Evolutionary conservation across 805 yeast genomes (phyloP), one percentile per base, ranked within the genome.

Genomic region (Candida arabinofermentans): DNA sequence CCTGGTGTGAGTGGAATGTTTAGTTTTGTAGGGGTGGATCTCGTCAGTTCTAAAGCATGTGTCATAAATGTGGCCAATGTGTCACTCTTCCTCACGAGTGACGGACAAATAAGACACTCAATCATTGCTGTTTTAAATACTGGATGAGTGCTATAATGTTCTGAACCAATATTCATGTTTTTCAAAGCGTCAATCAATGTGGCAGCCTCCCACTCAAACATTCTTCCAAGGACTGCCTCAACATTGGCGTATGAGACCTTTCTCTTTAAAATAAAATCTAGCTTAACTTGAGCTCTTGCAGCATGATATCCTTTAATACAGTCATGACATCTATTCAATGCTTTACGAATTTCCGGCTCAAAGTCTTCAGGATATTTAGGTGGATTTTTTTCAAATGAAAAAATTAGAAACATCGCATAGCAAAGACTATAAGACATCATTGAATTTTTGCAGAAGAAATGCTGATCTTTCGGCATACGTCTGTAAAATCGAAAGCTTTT

Each of bases 401-500:
- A 47, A 13, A 47, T 42, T 14, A 50, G 41, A 16, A 44, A 42
- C 26, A 83, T 74, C 40, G 83, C 58, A 8, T 74, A 64, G 53
- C 81, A 81, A 12, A 72, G 67, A 8, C 83, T 66, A 17, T 78
- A 67, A 2, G 77, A 73, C 32, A 63, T 65, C 44, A 74, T 63
- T 24, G 58, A 58, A 8, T 65, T 64, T 51, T 79, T 75, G 59
- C 89, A 82, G 56, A 80, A 83, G 51, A 76, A 61, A 48, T 83
- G 54, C 13, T 86, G 30, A 43, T 51, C 26, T 17, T 24, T 31
- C 12, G 49, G 46, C 6, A 27, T 8, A 3, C 12, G 22, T 4
- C 22, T 21, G 6, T 29, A 30, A 22, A 27, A 62, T 34, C 64
- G 57, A 47, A 72, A 58, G 33, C 74, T 57, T 23, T 65, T 69